Evolutionary conservation across 2,329 filamentous ascomycete genomes (phyloP), one percentile per base, ranked within the genome.

Genomic region (Blastomyces parvus): DNA sequence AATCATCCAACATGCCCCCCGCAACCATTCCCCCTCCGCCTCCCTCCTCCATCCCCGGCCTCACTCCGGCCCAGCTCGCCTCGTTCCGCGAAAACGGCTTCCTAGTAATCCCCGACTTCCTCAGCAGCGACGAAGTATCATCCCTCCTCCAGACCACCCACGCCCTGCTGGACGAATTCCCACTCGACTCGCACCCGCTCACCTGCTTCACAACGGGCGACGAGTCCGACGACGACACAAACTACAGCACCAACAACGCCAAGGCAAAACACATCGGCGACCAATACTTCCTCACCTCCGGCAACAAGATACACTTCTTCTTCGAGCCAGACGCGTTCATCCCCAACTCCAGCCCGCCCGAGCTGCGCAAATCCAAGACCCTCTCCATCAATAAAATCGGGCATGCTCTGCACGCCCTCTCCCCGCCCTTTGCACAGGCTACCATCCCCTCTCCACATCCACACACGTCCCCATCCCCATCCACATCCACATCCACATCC

Each of bases 281-380:
- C 79, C 86, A 89, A 73, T 99, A 99, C 82, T 97, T 99, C 79
- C 85, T 97, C 2, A 83, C 82, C 1, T 94, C 89, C 2, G 91
- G 91, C 65, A 90, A 97, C 81, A 93, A 97, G 78, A 81, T 97
- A 66, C 88, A 91, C 64, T 97, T 95, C 83, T 97, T 97, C 83
- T 95, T 97, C 76, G 93, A 97, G 77, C 91, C 95, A 77, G 92
- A 94, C 76, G 93, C 93, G 67, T 93, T 97, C 74, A 67, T 68
- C 0, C 59, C 67, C 60, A 40, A 60, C 50, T 30, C 64, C 76
- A 70, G 77, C 0, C 73, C 75, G 0, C 88, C 89, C 48, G 77
- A 79, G 1, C 84, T 97, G 3, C 79, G 78, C 13, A 91, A 92
- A 69, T 90, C 92, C 48, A 96, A 96, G 75, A 81, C 88, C 66